Percentiles rank a stretch among this genome's conserved stretches.
Conservation (phyloP, 441 rosid genomes). For the Cnidoscolus chayamansa region DNA sequence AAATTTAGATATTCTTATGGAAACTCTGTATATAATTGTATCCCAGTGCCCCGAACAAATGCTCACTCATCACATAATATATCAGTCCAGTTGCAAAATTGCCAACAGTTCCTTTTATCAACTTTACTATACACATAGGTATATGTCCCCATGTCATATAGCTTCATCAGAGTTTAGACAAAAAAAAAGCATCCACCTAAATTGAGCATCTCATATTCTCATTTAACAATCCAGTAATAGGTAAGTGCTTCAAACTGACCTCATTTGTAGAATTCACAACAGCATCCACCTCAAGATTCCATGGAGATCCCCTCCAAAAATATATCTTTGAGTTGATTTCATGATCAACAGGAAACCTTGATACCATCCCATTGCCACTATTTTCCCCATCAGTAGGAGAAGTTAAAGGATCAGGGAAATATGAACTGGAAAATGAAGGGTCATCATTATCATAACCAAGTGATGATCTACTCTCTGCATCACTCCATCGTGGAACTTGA, state of each 20-base stretch:
- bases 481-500: conserved; percentile 93
- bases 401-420: conserved; percentile 77
- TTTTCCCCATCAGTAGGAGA: conserved; percentile 54
- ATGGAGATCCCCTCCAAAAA: conserved; percentile 96
- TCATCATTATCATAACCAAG: conserved; percentile 62
- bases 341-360: conserved; percentile 86
- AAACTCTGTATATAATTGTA: not conserved
- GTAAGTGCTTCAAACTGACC: conserved; percentile 38
- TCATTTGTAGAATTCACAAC: conserved; percentile 97
- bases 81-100: not conserved
- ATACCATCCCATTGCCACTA: conserved; percentile 58
- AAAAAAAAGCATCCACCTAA: not conserved
- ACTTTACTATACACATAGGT: not conserved
- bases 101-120: not conserved
- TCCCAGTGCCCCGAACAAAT: not conserved
- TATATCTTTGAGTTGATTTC: conserved; percentile 83
- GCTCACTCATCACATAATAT: not conserved
- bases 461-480: conserved; percentile 67
- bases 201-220: not conserved
- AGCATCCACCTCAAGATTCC: conserved; percentile 99
- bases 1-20: not conserved
- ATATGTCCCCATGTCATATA: not conserved
- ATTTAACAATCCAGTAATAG: not conserved
- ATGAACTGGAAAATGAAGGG: conserved; percentile 56
- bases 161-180: not conserved